Base-by-base conservation (phyloP, 108 stramenopile genomes). In the Pseudonitzschia pungens region DNA sequence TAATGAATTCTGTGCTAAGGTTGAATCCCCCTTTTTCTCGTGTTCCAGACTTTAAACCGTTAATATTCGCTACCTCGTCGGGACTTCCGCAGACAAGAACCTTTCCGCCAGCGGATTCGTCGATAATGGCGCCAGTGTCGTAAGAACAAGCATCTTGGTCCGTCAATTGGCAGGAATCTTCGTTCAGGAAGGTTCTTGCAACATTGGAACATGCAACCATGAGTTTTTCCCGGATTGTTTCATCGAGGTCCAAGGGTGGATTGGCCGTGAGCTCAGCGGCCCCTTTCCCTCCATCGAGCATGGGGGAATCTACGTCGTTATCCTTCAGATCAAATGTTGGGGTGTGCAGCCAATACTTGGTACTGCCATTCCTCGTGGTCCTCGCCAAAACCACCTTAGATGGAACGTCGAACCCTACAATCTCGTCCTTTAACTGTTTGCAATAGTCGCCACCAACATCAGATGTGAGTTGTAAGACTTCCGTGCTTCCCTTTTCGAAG, bases 181-280 rank as follows among this genome's bases (percentile, higher is more conserved):
- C 86, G 66, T 87, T 87, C 29, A 84, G 45, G 53, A 84, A 87
- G 32, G 69, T 87, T 40, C 72, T 63, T n/a, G 75, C 73, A 11
- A 58, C 82, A 65, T 84, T 84, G 14, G 73, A 64, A 73, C 86
- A 87, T 7, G 51, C 50, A 0, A 66, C 76, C 58, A 51, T 54
- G 33, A 58, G 48, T 42, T 15, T 29, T 18, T 4, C 45, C 45
- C 7, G 7, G 45, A 48, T 11, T 2, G 5, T 11, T 14, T 48
- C 45, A 2, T 48, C 45, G 45, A 48, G 5, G 14, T 48, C 45
- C 1, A 12, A 14, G 1, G 45, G 45, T 12, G 45, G 45, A 48
- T 8, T 48, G 2, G 45, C 45, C 16, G 45, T 48, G 18, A 48
- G 45, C 29, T 69, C 68, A 1, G 14, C 45, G 45, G 45, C 45